Conservation (phyloP, 768 basidiomycete species). For the Amanita rimosa region DNA sequence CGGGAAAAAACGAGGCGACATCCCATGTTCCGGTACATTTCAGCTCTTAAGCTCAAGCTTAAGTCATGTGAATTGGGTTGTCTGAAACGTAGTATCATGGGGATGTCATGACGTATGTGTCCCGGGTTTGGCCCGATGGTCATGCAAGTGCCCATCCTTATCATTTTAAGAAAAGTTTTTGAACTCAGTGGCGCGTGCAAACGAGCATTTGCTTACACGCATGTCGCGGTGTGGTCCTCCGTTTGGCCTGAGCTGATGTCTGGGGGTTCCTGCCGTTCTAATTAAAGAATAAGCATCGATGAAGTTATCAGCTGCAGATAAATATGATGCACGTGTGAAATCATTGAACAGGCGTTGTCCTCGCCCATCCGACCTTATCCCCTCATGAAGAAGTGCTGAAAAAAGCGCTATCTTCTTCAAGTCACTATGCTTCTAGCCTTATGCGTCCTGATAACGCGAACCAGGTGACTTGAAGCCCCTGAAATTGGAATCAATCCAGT, state of each 20-base stretch:
- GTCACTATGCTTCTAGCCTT: not conserved
- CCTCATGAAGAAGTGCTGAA: not conserved
- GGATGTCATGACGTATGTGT: not conserved
- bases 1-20: not conserved
- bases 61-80: slow-evolving; percentile 1
- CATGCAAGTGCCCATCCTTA: not conserved
- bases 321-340: not conserved
- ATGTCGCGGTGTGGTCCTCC: no score
- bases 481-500: not conserved
- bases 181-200: not conserved
- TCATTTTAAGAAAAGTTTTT: not conserved
- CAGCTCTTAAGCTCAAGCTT: not conserved
- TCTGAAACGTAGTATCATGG: not conserved
- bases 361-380: not conserved
- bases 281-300: not conserved
- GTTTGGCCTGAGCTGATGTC: not conserved
- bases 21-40: not conserved
- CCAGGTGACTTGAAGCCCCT: not conserved
- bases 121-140: not conserved
- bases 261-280: not conserved
- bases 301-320: not conserved
- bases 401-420: not conserved
- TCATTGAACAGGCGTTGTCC: not conserved
- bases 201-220: not conserved
- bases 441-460: not conserved